Evolutionary conservation across 2,329 filamentous ascomycete genomes (phyloP), one percentile per base, ranked within the genome.

Genomic region (Hortaea werneckii): DNA sequence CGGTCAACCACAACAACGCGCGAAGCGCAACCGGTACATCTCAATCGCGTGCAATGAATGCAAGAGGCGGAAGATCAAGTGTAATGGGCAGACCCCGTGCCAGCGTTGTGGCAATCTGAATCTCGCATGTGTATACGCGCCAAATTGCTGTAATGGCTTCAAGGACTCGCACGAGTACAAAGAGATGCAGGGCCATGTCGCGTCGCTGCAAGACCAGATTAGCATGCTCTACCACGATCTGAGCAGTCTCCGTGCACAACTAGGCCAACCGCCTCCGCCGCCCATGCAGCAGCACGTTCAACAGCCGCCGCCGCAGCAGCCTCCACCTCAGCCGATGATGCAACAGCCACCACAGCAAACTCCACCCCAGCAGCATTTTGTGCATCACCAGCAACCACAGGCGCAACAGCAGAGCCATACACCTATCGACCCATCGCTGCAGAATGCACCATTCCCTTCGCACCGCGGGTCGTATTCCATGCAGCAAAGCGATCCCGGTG

Each of bases 151-250:
- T 63, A 89, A 79, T 70, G 87, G 79, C 65, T 88, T 95, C 74
- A 92, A 90, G 65, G 89, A 95, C 58, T 88, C 87, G 40, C 86
- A 94, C 71, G 89, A 95, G 63, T 95, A 88, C 72, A 85, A 81
- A 59, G 77, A 81, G 34, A 87, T 95, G 80, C 78, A 80, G 45
- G 72, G 76, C 30, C 84, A 92, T 54, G 79, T 95, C 48, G 70
- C 72, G 8, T 75, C 77, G 6, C 75, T 95, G 26, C 88, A 95
- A 64, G 82, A 90, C 45, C 87, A 95, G 67, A 84, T 95, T 58
- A 82, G 86, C 49, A 76, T 76, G 52, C 76, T 96, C 29, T 86
- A 83, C 59, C 78, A 78, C 48, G 85, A 77, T 56, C 71, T 95
- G 59, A 84, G 75, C 58, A 71, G 77, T 40, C 72, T 94, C 37